Conservation (phyloP, 306 rosid species). For the Echinosophora koreensis region DNA sequence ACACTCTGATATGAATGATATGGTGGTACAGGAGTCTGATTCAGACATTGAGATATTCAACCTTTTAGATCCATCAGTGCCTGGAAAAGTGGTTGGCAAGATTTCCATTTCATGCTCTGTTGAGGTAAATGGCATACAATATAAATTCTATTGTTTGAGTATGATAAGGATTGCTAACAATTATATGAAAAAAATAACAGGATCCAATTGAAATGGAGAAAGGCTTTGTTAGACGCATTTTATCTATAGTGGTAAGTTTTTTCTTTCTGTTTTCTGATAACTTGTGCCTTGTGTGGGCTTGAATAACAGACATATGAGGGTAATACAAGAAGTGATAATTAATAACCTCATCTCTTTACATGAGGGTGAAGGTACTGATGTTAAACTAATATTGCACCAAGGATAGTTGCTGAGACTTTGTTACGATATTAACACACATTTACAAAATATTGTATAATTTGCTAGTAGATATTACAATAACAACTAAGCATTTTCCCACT, state of each 20-base stretch:
- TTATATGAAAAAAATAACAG: slow-evolving; percentile 57
- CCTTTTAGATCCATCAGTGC: slow-evolving; percentile 80
- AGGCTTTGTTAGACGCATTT: slow-evolving; percentile 86
- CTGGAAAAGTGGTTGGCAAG: slow-evolving; percentile 72
- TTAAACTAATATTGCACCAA: slow-evolving; percentile 22
- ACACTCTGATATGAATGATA: slow-evolving; percentile 35
- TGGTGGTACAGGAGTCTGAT: slow-evolving; percentile 67
- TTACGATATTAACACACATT: slow-evolving; percentile 32
- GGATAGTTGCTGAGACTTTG: slow-evolving; percentile 14
- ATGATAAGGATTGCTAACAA: slow-evolving; percentile 46
- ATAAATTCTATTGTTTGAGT: slow-evolving; percentile 30
- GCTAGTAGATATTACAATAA: slow-evolving; percentile 24
- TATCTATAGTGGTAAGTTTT: slow-evolving; percentile 90
- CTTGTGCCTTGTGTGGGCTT: slow-evolving; percentile 36
- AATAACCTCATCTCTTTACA: slow-evolving; percentile 27
- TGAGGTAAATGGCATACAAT: slow-evolving; percentile 66
- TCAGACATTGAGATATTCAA: slow-evolving; percentile 61
- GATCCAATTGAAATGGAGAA: slow-evolving; percentile 91
- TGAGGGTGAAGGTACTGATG: slow-evolving; percentile 1
- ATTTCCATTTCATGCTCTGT: slow-evolving; percentile 78
- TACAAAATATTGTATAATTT: slow-evolving; percentile 33
- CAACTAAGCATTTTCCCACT: too few relatives aligned
- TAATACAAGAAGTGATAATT: slow-evolving; percentile 2
- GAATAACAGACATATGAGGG: slow-evolving; percentile 16
- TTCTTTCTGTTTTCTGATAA: slow-evolving; percentile 41